Base-by-base conservation (phyloP, 225 moss, liverwort and hornwort genomes). In the Lunularia cruciata region DNA sequence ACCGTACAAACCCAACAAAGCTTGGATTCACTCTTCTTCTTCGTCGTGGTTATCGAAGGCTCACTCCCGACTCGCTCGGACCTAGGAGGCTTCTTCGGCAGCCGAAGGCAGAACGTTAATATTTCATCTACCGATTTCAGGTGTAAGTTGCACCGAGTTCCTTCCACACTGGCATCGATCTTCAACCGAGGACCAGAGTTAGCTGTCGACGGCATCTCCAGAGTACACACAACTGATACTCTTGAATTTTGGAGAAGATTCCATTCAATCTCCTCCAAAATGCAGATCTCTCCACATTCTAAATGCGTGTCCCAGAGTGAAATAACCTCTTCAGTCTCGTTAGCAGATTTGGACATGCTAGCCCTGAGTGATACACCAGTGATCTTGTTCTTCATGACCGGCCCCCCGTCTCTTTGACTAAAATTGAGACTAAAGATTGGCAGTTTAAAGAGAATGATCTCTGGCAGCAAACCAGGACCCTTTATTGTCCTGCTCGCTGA, bases 1-100 rank as follows among this genome's bases (percentile, higher is more conserved):
- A 92, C 78, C 53, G 92, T 87, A 69, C 96, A 96, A 47, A 90
- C 86, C 92, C 92, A 96, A 31, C 79, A 75, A 49, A 92, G 65
- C 81, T 83, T 90, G 45, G 71, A 84, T 85, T 81, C 85, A 77
- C 34, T 63, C 60, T 84, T 77, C 69, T 56, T 75, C 81, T 81
- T 72, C 43, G 68, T 63, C 27, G 42, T 36, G 40, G 63, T 40
- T 22, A 67, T 73, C 64, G 67, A 55, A 67, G 79, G 63, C 66
- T 69, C 72, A 60, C 46, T 52, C 30, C 42, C 47, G 60, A n/a
- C 11, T 26, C 53, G 35, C 8, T 59, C 57, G 3, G 49, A 32
- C 61, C 75, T 83, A 26, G 63, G 72, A 56, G 83, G 65, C 47
- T 76, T 87, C 71, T 71, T 84, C 47, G 79, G 73, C 38, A 90